Base-by-base conservation (phyloP, 768 basidiomycete genomes). In the Kwoniella sp. region DNA sequence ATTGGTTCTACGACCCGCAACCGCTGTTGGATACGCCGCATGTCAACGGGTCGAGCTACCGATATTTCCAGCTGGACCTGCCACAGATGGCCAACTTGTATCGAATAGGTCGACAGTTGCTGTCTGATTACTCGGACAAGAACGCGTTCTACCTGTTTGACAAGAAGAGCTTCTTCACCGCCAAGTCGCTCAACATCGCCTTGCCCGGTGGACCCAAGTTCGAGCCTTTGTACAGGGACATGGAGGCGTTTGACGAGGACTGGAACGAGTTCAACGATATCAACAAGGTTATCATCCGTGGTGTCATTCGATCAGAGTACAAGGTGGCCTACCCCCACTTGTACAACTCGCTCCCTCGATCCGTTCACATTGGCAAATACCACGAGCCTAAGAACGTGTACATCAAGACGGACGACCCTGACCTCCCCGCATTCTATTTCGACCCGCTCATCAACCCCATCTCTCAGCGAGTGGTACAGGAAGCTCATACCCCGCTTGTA, bases 211-310 rank as follows among this genome's bases (percentile, higher is more conserved):
- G 96, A 54, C 96, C 96, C 1, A 96, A 97, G 80, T 99, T 98
- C 69, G 96, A 99, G 84, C 96, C 95, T 17, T 84, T 99, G 28
- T 84, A 93, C 81, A 87, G 95, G 55, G 96, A 99, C 75, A 93
- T 94, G 89, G 96, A 98, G 75, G 85, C 89, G 13, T 97, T 92
- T 72, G 96, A 99, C 76, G 96, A 98, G 79, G 96, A 99, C 77
- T 96, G 93, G 93, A 96, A 96, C 81, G 93, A 96, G 80, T 99
- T 99, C 76, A 99, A 99, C 79, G 96, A 99, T 78, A 96, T 98
- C 82, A 94, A 96, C 83, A 99, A 99, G 82, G 90, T 99, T 76
- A 95, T 99, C 81, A 98, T 99, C 72, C 93, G 96, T 23, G 93
- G 98, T 78, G 92, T 96, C 81, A 95, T 98, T 69, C 87, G 96